phyloP scores from a whole-genome alignment of 2,329 filamentous ascomycete species.

The Magnaporthales sp. region DNA sequence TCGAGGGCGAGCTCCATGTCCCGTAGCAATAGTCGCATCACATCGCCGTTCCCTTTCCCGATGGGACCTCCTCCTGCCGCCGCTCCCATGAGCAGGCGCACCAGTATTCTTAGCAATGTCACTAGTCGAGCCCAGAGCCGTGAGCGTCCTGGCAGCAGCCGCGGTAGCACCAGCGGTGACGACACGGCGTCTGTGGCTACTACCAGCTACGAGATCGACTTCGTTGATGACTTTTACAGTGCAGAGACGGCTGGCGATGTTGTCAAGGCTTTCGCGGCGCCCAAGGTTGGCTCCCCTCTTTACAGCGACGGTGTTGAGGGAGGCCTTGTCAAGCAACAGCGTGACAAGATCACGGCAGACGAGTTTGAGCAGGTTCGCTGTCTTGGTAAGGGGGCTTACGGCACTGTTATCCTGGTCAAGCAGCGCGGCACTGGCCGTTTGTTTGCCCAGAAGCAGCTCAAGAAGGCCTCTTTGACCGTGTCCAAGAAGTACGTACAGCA shows the following conservation, averaged over 20 bases:
- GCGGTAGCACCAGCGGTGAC: slow-evolving; percentile 50
- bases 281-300: not conserved
- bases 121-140: slow-evolving; percentile 53
- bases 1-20: slow-evolving; percentile 43
- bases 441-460: slow-evolving; percentile 97
- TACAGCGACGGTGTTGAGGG: slow-evolving; percentile 41
- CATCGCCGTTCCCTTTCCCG: slow-evolving; percentile 11
- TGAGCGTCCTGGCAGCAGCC: slow-evolving; percentile 43
- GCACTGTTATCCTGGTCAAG: slow-evolving; percentile 88
- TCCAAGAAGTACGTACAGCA: slow-evolving; percentile 95
- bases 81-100: not conserved
- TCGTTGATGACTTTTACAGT: slow-evolving; percentile 80
- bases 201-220: slow-evolving; percentile 75
- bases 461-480: slow-evolving; percentile 89
- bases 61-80: not conserved
- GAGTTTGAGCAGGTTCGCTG: slow-evolving; percentile 90
- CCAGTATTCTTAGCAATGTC: slow-evolving; percentile 15
- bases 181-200: slow-evolving; percentile 61
- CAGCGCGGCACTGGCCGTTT: slow-evolving; percentile 80
- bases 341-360: slow-evolving; percentile 79
- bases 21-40: slow-evolving; percentile 37
- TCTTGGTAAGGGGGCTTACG: slow-evolving; percentile 92
- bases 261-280: not conserved
- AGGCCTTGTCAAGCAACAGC: slow-evolving; percentile 33
- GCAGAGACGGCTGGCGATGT: slow-evolving; percentile 15